Percentiles rank a stretch among this genome's conserved stretches.
Evolutionary conservation across 179 eudicot species (phyloP).

Genomic region (Spinacia oleracea): DNA sequence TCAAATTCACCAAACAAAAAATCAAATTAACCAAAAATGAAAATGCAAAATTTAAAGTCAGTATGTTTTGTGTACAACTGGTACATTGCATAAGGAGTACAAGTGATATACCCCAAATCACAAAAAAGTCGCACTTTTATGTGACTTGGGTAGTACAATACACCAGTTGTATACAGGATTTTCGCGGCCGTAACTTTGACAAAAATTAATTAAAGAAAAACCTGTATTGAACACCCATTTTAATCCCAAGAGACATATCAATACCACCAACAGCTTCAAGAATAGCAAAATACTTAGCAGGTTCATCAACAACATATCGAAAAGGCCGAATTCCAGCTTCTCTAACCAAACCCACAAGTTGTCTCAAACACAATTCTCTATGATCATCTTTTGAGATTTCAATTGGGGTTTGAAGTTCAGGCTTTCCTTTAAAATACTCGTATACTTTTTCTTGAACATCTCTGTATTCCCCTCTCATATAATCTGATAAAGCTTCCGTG

Average conservation of each 20-base stretch:
- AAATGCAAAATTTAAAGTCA: background rate
- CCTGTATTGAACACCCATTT: slow-evolving; percentile 96
- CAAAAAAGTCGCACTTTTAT: background rate
- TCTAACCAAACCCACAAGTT: slow-evolving; percentile 62
- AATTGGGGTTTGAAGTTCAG: slow-evolving; percentile 76
- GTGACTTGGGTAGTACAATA: background rate
- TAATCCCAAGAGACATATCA: slow-evolving; percentile 86
- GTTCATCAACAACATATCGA: slow-evolving; percentile 60
- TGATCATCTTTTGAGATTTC: slow-evolving; percentile 79
- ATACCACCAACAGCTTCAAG: slow-evolving; percentile 81
- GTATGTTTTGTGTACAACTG: background rate
- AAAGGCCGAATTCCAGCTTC: slow-evolving; percentile 71
- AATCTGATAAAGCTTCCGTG: slow-evolving; percentile 42
- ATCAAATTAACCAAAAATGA: background rate
- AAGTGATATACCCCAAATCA: background rate
- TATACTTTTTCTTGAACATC: slow-evolving; percentile 67
- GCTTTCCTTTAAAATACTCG: slow-evolving; percentile 57
- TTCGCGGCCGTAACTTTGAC: background rate
- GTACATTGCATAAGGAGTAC: too few species aligned
- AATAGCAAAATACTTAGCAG: slow-evolving; percentile 72
- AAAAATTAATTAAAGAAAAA: background rate
- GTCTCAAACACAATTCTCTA: slow-evolving; percentile 67
- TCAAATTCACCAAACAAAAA: background rate
- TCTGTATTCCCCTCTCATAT: slow-evolving; percentile 78
- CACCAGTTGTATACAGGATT: background rate